A percentile compares a stretch with the other conserved stretches of the same genome.
phyloP scores from a whole-genome alignment of 768 basidiomycete species.

The Cyclocybe cylindracea region DNA sequence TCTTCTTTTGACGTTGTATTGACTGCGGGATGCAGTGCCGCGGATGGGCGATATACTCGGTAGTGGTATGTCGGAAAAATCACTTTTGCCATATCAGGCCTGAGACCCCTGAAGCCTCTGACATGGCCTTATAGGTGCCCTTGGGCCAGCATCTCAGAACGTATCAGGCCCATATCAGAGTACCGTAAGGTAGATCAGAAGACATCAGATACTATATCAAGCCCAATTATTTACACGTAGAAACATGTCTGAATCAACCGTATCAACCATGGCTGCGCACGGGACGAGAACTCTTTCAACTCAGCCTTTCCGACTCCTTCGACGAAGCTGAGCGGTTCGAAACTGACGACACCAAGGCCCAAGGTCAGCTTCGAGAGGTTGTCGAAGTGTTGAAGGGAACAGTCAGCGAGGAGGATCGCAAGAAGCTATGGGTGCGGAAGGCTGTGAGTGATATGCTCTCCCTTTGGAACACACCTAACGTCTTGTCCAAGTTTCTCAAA shows the following conservation, averaged over 20 bases:
- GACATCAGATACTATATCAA: neutral
- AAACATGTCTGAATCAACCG: constrained; percentile 9
- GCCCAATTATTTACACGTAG: constrained; percentile 2
- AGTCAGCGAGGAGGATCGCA: too few species aligned
- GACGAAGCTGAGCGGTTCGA: constrained; percentile 8
- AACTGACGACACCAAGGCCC: constrained; percentile 10
- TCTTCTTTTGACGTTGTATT: too few species aligned
- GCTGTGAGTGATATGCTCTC: neutral
- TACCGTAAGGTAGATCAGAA: neutral
- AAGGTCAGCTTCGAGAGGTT: constrained; percentile 12
- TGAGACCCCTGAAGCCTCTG: too few species aligned
- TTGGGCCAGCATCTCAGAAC: neutral
- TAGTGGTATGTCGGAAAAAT: constrained; percentile 14
- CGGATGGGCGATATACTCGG: too few species aligned
- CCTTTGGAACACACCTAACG: neutral
- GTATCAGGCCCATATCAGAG: neutral
- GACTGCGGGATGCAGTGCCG: too few species aligned
- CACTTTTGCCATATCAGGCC: constrained; percentile 1
- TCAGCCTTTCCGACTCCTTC: neutral
- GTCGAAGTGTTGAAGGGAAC: too few species aligned
- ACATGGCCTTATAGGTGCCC: constrained; percentile 1
- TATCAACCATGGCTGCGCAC: constrained; percentile 6
- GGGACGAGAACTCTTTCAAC: neutral
- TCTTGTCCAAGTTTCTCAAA: constrained; percentile 10
- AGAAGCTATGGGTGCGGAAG: constrained; percentile 7